A percentile compares a stretch with the other conserved stretches of the same genome.
phyloP scores from a whole-genome alignment of 805 yeast genomes.

The Yarrowia yakushimensis region DNA sequence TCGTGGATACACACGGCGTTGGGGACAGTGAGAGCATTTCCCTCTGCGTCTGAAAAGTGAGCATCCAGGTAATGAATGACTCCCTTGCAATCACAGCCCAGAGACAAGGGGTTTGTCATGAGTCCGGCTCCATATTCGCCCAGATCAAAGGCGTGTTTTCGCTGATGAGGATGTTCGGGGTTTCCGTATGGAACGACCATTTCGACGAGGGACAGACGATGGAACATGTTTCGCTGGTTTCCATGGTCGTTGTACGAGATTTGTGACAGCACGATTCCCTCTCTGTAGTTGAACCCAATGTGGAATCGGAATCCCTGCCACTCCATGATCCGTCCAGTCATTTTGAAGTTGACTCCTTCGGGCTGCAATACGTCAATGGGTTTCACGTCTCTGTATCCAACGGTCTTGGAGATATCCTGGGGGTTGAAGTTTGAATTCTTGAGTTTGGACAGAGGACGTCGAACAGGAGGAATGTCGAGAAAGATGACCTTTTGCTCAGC shows the following conservation, averaged over 20 bases:
- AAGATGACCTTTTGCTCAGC: conserved; percentile 63
- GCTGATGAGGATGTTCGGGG: conserved; percentile 76
- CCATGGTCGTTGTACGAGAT: conserved; percentile 58
- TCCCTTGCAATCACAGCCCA: conserved; percentile 86
- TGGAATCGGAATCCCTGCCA: conserved; percentile 80
- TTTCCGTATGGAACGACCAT: conserved; percentile 84
- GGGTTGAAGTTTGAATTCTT: conserved; percentile 71
- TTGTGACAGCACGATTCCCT: conserved; percentile 76
- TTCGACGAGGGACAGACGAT: conserved; percentile 71
- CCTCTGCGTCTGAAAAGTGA: conserved; percentile 63
- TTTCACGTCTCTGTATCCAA: conserved; percentile 60
- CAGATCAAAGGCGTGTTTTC: conserved; percentile 82
- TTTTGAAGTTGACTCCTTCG: conserved; percentile 73
- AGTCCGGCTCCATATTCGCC: conserved; percentile 88
- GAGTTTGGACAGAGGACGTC: conserved; percentile 66
- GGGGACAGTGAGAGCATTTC: conserved; percentile 66
- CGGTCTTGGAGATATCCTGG: conserved; percentile 55
- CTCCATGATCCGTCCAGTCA: conserved; percentile 64
- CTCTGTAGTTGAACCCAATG: conserved; percentile 81
- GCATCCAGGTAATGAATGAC: conserved; percentile 80
- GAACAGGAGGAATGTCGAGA: conserved; percentile 70
- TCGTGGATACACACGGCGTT: conserved; percentile 83
- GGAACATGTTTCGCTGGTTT: conserved; percentile 59
- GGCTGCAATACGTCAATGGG: conserved; percentile 76
- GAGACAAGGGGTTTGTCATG: conserved; percentile 72